A percentile compares a stretch with the other conserved stretches of the same genome.
These are phyloP conservation scores for Phytophthora podocarpi DNA, from an alignment of 352 stramenopile genomes.

Conservation along the genomic window DNA sequence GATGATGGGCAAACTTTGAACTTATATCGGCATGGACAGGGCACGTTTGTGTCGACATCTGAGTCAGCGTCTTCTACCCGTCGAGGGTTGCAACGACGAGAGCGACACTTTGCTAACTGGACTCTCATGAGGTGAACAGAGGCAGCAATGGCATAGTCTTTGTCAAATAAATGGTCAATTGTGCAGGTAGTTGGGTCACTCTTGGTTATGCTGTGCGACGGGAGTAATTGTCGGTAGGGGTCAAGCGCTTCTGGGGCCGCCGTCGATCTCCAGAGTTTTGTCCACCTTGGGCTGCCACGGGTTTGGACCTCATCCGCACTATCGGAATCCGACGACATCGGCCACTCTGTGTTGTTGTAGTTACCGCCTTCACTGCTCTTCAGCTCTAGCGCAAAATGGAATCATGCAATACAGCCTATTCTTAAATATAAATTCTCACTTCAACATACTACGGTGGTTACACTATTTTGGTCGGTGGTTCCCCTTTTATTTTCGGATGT, in stretches of 20 bases:
- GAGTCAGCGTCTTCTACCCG: too few relatives aligned
- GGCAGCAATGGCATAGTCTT: background rate
- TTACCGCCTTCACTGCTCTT: background rate
- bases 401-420: too few relatives aligned
- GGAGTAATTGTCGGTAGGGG: background rate
- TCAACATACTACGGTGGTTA: background rate
- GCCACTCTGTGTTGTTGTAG: background rate
- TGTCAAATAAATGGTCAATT: constrained; percentile 1
- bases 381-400: too few relatives aligned
- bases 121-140: background rate
- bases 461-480: background rate
- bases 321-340: background rate
- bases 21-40: too few relatives aligned
- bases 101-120: background rate
- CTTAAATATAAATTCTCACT: too few relatives aligned
- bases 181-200: background rate
- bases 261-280: background rate
- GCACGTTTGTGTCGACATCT: too few relatives aligned
- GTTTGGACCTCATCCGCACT: background rate
- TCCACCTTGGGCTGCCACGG: background rate
- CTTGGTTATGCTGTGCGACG: background rate
- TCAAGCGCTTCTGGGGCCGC: background rate
- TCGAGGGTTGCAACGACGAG: background rate
- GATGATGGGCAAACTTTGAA: too few relatives aligned
- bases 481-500: background rate